phyloP scores from a whole-genome alignment of 345 rosid species.

The Corchorus olitorius region DNA sequence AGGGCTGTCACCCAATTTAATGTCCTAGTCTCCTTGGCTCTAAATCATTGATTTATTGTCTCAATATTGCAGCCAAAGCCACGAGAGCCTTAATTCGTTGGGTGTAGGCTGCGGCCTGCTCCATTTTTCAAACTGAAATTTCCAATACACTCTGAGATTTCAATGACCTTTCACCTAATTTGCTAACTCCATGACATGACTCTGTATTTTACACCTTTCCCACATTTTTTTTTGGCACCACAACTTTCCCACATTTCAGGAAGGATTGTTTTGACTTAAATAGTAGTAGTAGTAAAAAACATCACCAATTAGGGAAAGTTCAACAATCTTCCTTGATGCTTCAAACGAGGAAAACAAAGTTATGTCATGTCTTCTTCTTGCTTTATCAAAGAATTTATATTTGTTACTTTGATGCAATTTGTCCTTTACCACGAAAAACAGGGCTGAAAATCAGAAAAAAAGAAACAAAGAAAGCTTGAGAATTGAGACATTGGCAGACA shows the following conservation, averaged over 20 bases:
- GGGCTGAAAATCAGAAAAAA: constrained; percentile 10
- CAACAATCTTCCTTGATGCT: background rate
- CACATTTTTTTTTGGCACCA: no score
- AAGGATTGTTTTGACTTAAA: background rate
- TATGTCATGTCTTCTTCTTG: no score
- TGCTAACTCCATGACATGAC: background rate
- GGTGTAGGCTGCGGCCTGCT: no score
- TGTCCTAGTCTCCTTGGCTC: background rate
- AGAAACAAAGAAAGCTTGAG: background rate
- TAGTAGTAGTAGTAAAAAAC: background rate
- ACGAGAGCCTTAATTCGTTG: background rate
- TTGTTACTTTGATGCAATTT: background rate
- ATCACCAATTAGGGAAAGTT: background rate
- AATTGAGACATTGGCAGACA: constrained; percentile 26
- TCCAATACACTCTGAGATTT: no score
- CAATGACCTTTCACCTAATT: no score
- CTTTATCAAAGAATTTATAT: background rate
- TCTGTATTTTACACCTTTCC: background rate
- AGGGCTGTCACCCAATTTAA: background rate
- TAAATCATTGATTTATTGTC: background rate
- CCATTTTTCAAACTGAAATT: no score
- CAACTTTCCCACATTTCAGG: background rate
- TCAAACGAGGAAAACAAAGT: background rate
- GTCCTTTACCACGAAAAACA: background rate
- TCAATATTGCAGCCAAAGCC: background rate